Conservation (phyloP, 371 early-diverging fungal species). For the Gilbertella persicaria region DNA sequence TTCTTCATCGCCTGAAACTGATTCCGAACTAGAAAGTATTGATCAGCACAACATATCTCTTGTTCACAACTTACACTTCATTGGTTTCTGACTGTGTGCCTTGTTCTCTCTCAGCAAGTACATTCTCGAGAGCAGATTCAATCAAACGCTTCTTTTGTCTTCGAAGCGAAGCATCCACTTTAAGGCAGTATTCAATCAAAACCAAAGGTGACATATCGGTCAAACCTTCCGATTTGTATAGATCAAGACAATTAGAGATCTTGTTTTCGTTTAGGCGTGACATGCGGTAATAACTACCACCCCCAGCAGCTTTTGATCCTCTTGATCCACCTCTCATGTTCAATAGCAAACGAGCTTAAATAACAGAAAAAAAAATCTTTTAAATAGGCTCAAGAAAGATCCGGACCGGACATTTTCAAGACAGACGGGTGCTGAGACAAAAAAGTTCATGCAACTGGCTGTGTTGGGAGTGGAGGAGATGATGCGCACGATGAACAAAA, state of each 20-base stretch:
- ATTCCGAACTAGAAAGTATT: background rate
- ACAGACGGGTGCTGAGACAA: conserved; percentile 1
- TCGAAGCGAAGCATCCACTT: conserved; percentile 45
- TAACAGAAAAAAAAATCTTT: conserved; percentile 7
- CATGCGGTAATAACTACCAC: conserved; percentile 29
- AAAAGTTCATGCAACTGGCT: background rate
- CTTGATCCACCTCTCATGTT: conserved; percentile 12
- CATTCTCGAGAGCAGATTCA: conserved; percentile 50
- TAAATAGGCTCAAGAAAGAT: background rate
- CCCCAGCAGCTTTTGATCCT: conserved; percentile 10
- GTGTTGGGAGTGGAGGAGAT: conserved; percentile 5
- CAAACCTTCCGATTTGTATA: conserved; percentile 38
- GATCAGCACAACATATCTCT: no score
- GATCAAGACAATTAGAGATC: conserved; percentile 23
- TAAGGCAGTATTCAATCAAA: conserved; percentile 51
- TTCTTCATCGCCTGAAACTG: conserved; percentile 28
- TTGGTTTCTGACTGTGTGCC: background rate
- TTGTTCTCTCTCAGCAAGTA: conserved; percentile 9
- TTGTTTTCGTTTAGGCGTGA: conserved; percentile 32
- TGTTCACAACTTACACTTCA: conserved; percentile 5
- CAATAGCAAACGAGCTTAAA: background rate
- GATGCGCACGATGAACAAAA: conserved; percentile 1
- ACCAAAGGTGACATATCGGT: conserved; percentile 27
- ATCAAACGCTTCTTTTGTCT: conserved; percentile 51
- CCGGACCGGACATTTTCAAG: conserved; percentile 20